phyloP scores from a whole-genome alignment of 2,329 filamentous ascomycete genomes.

The Coniella vitis region DNA sequence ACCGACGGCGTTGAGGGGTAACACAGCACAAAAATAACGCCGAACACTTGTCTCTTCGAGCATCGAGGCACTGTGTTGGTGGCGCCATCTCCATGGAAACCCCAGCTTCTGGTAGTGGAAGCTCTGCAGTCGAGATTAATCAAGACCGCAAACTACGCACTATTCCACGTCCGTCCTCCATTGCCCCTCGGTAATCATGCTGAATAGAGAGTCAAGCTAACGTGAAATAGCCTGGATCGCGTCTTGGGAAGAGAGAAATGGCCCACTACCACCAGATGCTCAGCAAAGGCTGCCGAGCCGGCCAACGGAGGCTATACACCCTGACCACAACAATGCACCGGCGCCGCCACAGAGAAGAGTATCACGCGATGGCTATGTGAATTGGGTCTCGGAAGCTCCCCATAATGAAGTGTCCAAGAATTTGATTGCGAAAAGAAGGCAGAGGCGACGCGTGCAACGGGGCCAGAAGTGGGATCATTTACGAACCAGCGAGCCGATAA shows the following conservation, averaged over 20 bases:
- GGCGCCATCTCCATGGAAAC: constrained; percentile 8
- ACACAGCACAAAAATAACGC: not conserved
- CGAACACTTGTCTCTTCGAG: too few relatives aligned
- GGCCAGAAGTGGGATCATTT: constrained; percentile 55
- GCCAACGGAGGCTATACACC: constrained; percentile 31
- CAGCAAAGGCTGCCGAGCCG: constrained; percentile 33
- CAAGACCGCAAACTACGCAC: constrained; percentile 23
- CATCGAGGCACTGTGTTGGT: not conserved
- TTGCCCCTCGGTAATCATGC: not conserved
- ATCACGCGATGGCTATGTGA: constrained; percentile 42
- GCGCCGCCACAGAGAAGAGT: constrained; percentile 34
- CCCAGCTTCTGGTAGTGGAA: constrained; percentile 11
- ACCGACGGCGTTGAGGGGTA: too few relatives aligned
- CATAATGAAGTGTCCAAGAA: constrained; percentile 28
- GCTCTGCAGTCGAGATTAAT: constrained; percentile 14
- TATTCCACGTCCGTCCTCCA: constrained; percentile 24
- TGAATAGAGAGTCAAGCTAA: constrained; percentile 10
- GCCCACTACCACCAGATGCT: constrained; percentile 27
- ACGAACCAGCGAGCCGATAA: constrained; percentile 51
- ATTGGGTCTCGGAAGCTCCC: constrained; percentile 31
- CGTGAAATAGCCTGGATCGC: constrained; percentile 39
- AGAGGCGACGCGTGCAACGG: constrained; percentile 38
- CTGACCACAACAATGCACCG: constrained; percentile 37
- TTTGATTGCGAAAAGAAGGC: constrained; percentile 39
- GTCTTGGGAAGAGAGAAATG: constrained; percentile 38